These are phyloP conservation scores for Metschnikowia peoriensis DNA, from an alignment of 805 yeast species.

Conservation along the genomic window DNA sequence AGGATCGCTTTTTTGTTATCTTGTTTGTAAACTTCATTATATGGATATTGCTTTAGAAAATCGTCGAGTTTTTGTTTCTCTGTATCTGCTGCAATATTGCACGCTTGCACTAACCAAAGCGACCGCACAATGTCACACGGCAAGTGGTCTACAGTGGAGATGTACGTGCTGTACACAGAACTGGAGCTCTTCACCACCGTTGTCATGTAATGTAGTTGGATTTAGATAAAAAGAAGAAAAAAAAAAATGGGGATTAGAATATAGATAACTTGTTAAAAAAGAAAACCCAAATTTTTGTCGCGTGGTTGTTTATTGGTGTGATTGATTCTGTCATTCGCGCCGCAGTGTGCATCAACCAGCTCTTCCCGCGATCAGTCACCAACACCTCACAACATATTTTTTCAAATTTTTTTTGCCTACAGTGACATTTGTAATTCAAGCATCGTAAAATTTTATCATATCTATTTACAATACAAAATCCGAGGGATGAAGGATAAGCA, in stretches of 20 bases:
- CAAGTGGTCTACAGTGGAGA: constrained; percentile 42
- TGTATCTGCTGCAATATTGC: constrained; percentile 30
- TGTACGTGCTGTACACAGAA: constrained; percentile 36
- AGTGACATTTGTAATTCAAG: neutral
- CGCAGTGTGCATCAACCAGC: too few species aligned
- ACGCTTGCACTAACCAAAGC: constrained; percentile 40
- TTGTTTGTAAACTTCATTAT: neutral
- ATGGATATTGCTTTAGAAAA: constrained; percentile 11
- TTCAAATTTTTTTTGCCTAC: too few species aligned
- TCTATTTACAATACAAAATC: constrained; percentile 10
- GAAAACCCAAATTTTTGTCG: too few species aligned
- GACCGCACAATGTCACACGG: constrained; percentile 45
- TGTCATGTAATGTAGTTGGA: constrained; percentile 5
- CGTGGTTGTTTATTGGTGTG: too few species aligned
- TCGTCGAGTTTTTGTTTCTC: constrained; percentile 21
- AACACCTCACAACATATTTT: too few species aligned
- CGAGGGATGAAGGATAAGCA: too few species aligned
- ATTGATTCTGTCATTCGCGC: too few species aligned
- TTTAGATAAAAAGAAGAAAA: neutral
- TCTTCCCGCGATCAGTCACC: too few species aligned
- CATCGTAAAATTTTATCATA: constrained; percentile 15
- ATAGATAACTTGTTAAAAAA: too few species aligned
- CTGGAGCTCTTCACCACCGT: constrained; percentile 24
- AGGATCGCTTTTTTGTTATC: constrained; percentile 1
- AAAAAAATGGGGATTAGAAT: neutral